Evolutionary conservation across 306 rosid species (phyloP), one percentile per base, ranked within the genome.

Genomic region (Medicago arabica): DNA sequence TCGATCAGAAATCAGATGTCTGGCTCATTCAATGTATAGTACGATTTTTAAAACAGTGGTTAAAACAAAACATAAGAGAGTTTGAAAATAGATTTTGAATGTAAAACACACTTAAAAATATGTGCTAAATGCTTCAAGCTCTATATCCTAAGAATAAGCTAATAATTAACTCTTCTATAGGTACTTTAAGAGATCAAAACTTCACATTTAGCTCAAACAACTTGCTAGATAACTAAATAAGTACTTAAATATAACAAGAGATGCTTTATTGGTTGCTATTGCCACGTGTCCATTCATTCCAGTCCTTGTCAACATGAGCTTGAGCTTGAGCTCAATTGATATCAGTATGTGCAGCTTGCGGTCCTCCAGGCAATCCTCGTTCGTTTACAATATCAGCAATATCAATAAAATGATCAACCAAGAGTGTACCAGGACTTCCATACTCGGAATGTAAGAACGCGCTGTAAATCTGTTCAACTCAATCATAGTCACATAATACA

Each of bases 381-480:
- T 86, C 92, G 15, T 81, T 84, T 28, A 90, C 25, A 12, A 88
- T 60, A 81, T 92, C 96, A 14, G 93, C 90, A 97, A 95, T 92
- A 73, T 92, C 97, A 5, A 88, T 81, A 80, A 95, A 95, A 34
- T 97, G 96, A 65, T 78, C 7, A 18, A 90, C 97, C 83, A 92
- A 55, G 55, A 95, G 92, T 11, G 96, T 95, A 71, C 97, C 98
- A 7, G 96, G 98, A 17, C 98, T 97, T 60, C 98, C 98, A 74
- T 95, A 92, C 82, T 90, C 97, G 0, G 97, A 79, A 59, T 87
- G 92, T 78, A 94, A 76, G 85, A 94, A 94, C 36, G 85, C 83
- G 61, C 82, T 81, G 73, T 92, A 87, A 67, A 93, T 89, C 98
- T 93, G 88, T 76, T n/a, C 63, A 38, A 63, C 31, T 40, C 46